phyloP scores from a whole-genome alignment of 306 rosid genomes.

The Acacia crassicarpa region DNA sequence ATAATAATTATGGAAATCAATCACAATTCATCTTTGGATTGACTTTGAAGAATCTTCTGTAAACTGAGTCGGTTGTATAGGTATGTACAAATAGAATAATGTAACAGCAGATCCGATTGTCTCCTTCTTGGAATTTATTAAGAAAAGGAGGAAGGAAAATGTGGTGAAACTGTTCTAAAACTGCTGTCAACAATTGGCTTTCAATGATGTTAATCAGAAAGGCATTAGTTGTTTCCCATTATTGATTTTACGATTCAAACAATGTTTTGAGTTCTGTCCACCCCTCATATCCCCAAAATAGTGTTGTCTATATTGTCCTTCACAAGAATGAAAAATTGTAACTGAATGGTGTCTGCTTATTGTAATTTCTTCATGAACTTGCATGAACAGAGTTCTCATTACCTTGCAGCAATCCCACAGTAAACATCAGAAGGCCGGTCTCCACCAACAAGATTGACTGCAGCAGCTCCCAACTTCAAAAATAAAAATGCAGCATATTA shows the following conservation, averaged over 20 bases:
- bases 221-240: not conserved
- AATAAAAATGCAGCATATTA: constrained; percentile 17
- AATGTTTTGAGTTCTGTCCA: not conserved
- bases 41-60: too few relatives aligned
- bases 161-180: too few relatives aligned
- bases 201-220: constrained; percentile 6
- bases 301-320: not conserved
- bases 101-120: too few relatives aligned
- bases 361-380: not conserved
- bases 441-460: constrained; percentile 90
- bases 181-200: too few relatives aligned
- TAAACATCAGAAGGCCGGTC: constrained; percentile 97
- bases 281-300: not conserved
- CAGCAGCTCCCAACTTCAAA: constrained; percentile 91
- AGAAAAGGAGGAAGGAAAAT: too few relatives aligned
- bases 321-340: not conserved
- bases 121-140: too few relatives aligned
- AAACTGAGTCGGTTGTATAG: too few relatives aligned
- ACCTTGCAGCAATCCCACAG: constrained; percentile 91
- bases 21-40: too few relatives aligned
- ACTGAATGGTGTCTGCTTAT: not conserved
- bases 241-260: not conserved
- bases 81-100: too few relatives aligned
- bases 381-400: constrained; percentile 21
- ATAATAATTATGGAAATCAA: too few relatives aligned